These are phyloP conservation scores for Phytophthora podocarpi DNA, from an alignment of 352 stramenopile species.

Conservation along the genomic window DNA sequence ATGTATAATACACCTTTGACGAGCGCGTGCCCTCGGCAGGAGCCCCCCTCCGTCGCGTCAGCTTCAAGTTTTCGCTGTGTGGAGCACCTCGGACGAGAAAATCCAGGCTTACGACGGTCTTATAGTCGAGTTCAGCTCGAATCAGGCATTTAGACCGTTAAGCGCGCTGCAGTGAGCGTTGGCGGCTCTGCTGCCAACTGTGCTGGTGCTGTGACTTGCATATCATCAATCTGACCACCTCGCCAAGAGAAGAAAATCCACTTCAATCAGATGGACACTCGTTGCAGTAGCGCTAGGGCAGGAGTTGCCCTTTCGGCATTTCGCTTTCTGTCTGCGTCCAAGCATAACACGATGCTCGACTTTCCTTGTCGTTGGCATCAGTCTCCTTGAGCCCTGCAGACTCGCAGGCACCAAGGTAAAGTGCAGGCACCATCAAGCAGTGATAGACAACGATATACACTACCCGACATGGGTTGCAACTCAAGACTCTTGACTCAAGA, in stretches of 20 bases:
- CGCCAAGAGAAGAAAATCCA: constrained; percentile 19
- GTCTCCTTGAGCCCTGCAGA: neutral
- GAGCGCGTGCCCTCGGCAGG: too few relatives aligned
- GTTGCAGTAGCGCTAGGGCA: constrained; percentile 3
- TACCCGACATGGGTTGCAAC: constrained; percentile 14
- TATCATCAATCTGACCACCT: constrained; percentile 22
- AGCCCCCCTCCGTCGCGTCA: too few relatives aligned
- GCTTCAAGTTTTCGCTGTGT: too few relatives aligned
- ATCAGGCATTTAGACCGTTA: constrained; percentile 2
- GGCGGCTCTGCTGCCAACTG: too few relatives aligned
- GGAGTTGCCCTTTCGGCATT: neutral
- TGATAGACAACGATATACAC: constrained; percentile 13
- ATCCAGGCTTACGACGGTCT: constrained; percentile 5
- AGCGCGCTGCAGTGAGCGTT: constrained; percentile 1
- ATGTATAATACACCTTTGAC: too few relatives aligned
- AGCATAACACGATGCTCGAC: neutral
- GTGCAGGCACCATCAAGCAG: too few relatives aligned
- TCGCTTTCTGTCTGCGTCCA: neutral
- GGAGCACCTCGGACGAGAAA: constrained; percentile 29
- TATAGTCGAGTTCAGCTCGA: constrained; percentile 2
- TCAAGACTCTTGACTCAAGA: too few relatives aligned
- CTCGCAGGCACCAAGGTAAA: neutral
- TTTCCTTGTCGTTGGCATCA: too few relatives aligned
- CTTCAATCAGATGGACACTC: neutral
- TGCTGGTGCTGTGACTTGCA: constrained; percentile 8